A percentile compares a stretch with the other conserved stretches of the same genome.
Evolutionary conservation across 495 filamentous ascomycete genomes (phyloP).

Genomic region (Lasiosphaeriaceae sp.): DNA sequence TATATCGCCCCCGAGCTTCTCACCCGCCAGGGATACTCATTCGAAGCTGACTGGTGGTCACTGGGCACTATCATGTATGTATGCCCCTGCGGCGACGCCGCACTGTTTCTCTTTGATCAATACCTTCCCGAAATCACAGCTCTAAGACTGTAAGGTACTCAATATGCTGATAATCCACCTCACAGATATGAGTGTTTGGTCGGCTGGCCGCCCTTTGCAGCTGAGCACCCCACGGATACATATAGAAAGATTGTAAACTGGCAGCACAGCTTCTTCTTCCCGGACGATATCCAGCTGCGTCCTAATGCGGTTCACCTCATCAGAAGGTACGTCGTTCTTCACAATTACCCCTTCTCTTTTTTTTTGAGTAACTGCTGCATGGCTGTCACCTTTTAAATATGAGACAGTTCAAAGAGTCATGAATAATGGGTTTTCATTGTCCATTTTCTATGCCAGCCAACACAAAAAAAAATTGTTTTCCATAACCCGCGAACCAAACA

Average conservation of each 20-base stretch:
- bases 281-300: slow-evolving; percentile 83
- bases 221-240: slow-evolving; percentile 92
- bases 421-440: no score
- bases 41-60: slow-evolving; percentile 98
- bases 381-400: no score
- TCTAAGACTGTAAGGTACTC: no score
- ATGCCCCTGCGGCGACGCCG: no score
- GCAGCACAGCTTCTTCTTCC: slow-evolving; percentile 92
- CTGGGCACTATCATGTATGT: slow-evolving; percentile 96
- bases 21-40: slow-evolving; percentile 88
- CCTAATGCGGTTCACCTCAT: slow-evolving; percentile 83
- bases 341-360: not conserved
- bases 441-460: no score
- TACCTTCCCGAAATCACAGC: no score
- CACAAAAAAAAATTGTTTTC: no score
- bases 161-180: no score
- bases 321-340: slow-evolving; percentile 55
- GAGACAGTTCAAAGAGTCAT: no score
- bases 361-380: no score
- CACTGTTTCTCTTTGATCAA: no score
- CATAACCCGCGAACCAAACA: no score
- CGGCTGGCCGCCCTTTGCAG: slow-evolving; percentile 98
- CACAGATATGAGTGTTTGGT: slow-evolving; percentile 72
- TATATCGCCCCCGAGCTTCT: slow-evolving; percentile 99
- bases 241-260: slow-evolving; percentile 99